Conservation (phyloP, 2,329 filamentous ascomycete genomes). For the Phyllosticta ampelicida region DNA sequence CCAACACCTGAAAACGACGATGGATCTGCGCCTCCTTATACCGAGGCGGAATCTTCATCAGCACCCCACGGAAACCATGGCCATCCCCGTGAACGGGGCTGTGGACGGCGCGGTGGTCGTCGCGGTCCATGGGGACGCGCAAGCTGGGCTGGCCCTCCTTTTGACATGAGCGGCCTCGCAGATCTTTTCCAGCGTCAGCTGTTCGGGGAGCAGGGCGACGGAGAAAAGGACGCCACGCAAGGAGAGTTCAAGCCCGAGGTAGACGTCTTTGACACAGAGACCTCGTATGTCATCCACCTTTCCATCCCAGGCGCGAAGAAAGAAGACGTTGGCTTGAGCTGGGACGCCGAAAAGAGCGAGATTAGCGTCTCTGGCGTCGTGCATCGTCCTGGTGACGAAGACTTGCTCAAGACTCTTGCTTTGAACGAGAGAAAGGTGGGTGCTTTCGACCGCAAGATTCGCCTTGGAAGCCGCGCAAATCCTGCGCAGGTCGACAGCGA, state of each 20-base stretch:
- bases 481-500: conserved; percentile 55
- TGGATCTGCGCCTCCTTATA: conserved; percentile 9
- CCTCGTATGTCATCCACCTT: conserved; percentile 54
- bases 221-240: conserved; percentile 14
- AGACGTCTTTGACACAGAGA: conserved; percentile 62
- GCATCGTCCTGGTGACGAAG: conserved; percentile 59
- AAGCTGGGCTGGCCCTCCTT: conserved; percentile 17
- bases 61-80: conserved; percentile 10
- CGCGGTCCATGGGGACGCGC: conserved; percentile 11
- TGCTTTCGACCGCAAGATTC: conserved; percentile 60
- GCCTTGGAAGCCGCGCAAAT: conserved; percentile 43
- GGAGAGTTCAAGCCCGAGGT: conserved; percentile 51
- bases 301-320: conserved; percentile 71
- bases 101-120: conserved; percentile 7
- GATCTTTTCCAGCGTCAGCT: conserved; percentile 18
- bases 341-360: conserved; percentile 56
- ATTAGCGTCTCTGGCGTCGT: conserved; percentile 63
- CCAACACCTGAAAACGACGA: neutral
- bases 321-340: conserved; percentile 66
- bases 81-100: neutral
- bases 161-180: conserved; percentile 21
- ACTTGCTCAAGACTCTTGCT: conserved; percentile 52
- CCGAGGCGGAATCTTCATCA: conserved; percentile 13
- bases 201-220: conserved; percentile 22
- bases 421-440: conserved; percentile 61